Evolutionary conservation across 2,329 filamentous ascomycete genomes (phyloP), one percentile per base, ranked within the genome.

Genomic region (Epichloe amarillans): DNA sequence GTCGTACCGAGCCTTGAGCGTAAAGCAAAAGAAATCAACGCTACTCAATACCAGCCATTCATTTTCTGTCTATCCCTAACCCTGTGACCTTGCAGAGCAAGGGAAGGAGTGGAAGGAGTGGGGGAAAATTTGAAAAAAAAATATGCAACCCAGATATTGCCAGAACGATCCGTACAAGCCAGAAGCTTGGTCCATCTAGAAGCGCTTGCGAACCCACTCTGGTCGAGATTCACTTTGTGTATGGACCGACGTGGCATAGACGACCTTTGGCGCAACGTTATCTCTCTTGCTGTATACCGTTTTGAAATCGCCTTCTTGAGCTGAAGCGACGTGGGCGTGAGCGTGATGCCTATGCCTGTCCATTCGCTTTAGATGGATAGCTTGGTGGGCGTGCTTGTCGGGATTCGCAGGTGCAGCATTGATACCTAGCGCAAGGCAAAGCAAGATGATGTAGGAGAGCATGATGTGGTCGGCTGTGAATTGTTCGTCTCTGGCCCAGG

Each of bases 171-270:
- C 38, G 19, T 23, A 37, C 37, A 21, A 21, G 21, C 30, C 38
- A 12, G 42, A 40, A 14, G 17, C 47, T n/a, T 26, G 30, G 30
- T 19, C 15, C 33, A 30, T 26, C 39, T 50, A 52, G 33, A 53
- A n/a, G 11, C 51, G 51, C 47, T 50, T 50, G 21, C 48, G 49
- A n/a, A 42, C 35, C 51, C 51, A 46, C 36, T 50, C 51, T 10
- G 51, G 51, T 14, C 39, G 48, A 50, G 38, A 42, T 36, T 53
- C 51, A 35, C 48, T 45, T 30, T 47, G 44, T 17, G 21, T 21
- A 35, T 40, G 46, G n/a, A 40, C 41, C 40, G 39, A 37, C 17
- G 40, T 38, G 14, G 37, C 19, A 42, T 48, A 49, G 11, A 42
- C 42, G 23, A 52, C 26, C 30, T 19, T 44, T 5, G 39, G 46